Conservation (phyloP, 805 yeast genomes). For the Debaryomyces tyrocola region DNA sequence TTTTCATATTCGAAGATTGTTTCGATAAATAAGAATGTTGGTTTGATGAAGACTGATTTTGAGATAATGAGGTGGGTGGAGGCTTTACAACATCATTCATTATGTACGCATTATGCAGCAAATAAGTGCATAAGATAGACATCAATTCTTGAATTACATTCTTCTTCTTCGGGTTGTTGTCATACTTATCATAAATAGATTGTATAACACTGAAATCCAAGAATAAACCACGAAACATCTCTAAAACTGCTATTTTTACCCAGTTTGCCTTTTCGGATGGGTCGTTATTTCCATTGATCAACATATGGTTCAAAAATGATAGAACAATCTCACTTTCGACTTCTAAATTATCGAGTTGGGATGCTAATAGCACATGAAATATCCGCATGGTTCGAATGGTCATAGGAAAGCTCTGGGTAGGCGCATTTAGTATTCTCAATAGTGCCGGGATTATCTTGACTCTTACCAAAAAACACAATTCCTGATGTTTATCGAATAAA, state of each 20-base stretch:
- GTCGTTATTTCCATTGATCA: slow-evolving; percentile 53
- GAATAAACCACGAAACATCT: slow-evolving; percentile 62
- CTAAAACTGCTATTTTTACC: slow-evolving; percentile 75
- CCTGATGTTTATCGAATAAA: slow-evolving; percentile 58
- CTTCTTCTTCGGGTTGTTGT: slow-evolving; percentile 52
- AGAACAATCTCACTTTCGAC: slow-evolving; percentile 82
- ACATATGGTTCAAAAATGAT: slow-evolving; percentile 69
- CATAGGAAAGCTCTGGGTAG: slow-evolving; percentile 59
- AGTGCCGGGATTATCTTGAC: slow-evolving; percentile 74
- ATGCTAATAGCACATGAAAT: slow-evolving; percentile 56
- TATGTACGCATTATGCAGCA: slow-evolving; percentile 18
- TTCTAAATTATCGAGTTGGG: slow-evolving; percentile 58
- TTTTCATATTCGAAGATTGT: slow-evolving; percentile 46
- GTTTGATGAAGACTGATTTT: slow-evolving; percentile 11
- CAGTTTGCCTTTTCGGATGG: slow-evolving; percentile 37
- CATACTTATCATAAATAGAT: slow-evolving; percentile 61
- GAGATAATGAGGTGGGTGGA: slow-evolving; percentile 11
- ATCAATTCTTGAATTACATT: slow-evolving; percentile 61
- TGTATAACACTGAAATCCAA: slow-evolving; percentile 54
- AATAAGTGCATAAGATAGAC: slow-evolving; percentile 22
- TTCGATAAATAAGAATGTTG: slow-evolving; percentile 30
- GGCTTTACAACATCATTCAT: slow-evolving; percentile 16
- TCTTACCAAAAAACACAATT: slow-evolving; percentile 65
- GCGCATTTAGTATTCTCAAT: slow-evolving; percentile 59
- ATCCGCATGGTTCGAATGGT: slow-evolving; percentile 76